A percentile compares a stretch with the other conserved stretches of the same genome.
Conservation (phyloP, 108 stramenopile species). For the Cyclotella baltica region DNA sequence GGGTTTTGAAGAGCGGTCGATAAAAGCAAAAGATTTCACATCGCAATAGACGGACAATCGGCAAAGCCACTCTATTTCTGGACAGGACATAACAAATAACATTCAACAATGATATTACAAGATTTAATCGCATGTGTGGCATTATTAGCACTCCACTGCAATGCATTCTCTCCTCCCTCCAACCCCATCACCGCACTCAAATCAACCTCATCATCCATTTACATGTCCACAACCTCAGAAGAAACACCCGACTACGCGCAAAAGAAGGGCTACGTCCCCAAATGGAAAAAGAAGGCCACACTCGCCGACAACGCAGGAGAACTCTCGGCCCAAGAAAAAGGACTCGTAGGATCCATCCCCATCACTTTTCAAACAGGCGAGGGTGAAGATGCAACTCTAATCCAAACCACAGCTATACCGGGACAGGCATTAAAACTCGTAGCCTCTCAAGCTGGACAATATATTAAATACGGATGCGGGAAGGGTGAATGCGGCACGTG, state of each 20-base stretch:
- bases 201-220: slow-evolving; percentile 11
- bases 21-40: no score
- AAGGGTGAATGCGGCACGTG: slow-evolving; percentile 96
- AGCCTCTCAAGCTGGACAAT: slow-evolving; percentile 89
- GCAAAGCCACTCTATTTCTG: not conserved
- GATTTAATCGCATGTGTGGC: not conserved
- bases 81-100: not conserved
- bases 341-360: slow-evolving; percentile 71
- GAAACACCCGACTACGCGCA: slow-evolving; percentile 33
- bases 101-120: slow-evolving; percentile 6
- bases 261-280: slow-evolving; percentile 69
- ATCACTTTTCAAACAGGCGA: slow-evolving; percentile 86
- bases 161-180: slow-evolving; percentile 16
- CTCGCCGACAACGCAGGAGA: slow-evolving; percentile 63
- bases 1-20: no score
- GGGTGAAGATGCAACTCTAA: slow-evolving; percentile 50
- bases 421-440: slow-evolving; percentile 83
- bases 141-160: slow-evolving; percentile 14
- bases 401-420: slow-evolving; percentile 69
- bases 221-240: slow-evolving; percentile 34
- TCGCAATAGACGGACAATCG: not conserved
- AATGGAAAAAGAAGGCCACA: slow-evolving; percentile 88
- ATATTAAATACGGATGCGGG: slow-evolving; percentile 91
- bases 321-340: slow-evolving; percentile 61
- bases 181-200: not conserved